Base-by-base conservation (phyloP, 1,139 yeast species). In the Diutina sp. region DNA sequence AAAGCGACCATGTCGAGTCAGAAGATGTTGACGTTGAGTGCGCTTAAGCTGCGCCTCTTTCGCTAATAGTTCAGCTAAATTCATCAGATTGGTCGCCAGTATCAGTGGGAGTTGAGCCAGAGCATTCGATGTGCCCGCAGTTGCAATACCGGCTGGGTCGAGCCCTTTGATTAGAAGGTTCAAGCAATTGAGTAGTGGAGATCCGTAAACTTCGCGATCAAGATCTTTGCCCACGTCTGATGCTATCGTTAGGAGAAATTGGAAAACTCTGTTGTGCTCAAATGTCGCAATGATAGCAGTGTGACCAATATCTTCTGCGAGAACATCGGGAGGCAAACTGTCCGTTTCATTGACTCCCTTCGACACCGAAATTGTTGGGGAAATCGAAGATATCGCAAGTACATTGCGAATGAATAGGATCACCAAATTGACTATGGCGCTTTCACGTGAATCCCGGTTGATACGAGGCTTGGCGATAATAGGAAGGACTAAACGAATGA, bases 1-100 rank as follows among this genome's bases (percentile, higher is more conserved):
- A 72, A 93, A 93, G 51, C 96, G 77, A 4, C 95, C 93, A 66
- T 93, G 99, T 56, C 99, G 78, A 0, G 91, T 80, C 1, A 87
- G 81, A 4, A 82, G 73, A 56, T 77, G 73, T 61, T 77, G 79
- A 18, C 78, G 74, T 50, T 81, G 81, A 21, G 70, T 68, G 55
- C 72, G 75, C 60, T 80, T 82, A 60, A 84, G 69, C 50, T 74
- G 74, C 44, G 76, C 73, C 66, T 90, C 97, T 56, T 78, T 76
- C 3, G 73, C 70, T 28, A 90, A 72, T 12, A 90, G 68, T 30
- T 78, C 80, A 51, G 77, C 72, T 18, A 90, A 72, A 58, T 76
- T 77, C 72, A 64, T 61, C 64, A 12, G 32, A 9, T 46, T 46
- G 51, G 29, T 25, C 32, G 25, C 46, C 46, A 16, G 25, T 6